Percentiles rank a stretch among this genome's conserved stretches.
Evolutionary conservation across 768 basidiomycete species (phyloP).

Genomic region (Termitomyces sp.): DNA sequence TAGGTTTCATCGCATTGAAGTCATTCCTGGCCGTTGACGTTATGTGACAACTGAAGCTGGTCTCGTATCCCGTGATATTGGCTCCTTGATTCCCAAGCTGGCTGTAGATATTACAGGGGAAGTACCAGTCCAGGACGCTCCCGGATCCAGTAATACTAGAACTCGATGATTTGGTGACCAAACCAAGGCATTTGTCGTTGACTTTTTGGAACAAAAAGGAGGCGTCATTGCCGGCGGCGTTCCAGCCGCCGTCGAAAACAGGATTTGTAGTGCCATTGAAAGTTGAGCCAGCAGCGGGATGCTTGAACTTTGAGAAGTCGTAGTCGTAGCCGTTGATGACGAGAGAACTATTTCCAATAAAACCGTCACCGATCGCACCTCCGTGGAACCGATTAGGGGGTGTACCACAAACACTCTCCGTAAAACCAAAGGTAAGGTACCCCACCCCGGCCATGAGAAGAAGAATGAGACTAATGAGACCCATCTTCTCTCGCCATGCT

Average conservation of each 20-base stretch:
- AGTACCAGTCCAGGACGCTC: conserved; percentile 82
- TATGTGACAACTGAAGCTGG: conserved; percentile 68
- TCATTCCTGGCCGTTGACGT: conserved; percentile 42
- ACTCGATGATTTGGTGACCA: conserved; percentile 67
- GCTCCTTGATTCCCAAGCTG: conserved; percentile 57
- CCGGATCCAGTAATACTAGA: conserved; percentile 67
- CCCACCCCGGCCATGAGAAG: conserved; percentile 90
- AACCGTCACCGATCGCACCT: conserved; percentile 64
- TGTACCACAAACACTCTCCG: conserved; percentile 85
- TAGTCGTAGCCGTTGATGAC: conserved; percentile 95
- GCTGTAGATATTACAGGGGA: conserved; percentile 90
- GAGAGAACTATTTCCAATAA: conserved; percentile 72
- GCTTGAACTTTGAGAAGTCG: conserved; percentile 82
- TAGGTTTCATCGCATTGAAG: conserved; percentile 43
- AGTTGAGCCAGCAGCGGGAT: conserved; percentile 57
- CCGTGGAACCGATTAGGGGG: conserved; percentile 81
- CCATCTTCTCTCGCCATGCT: conserved; percentile 99
- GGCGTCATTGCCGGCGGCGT: conserved; percentile 81
- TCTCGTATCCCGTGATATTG: conserved; percentile 68
- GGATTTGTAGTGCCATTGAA: conserved; percentile 87
- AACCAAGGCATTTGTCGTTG: conserved; percentile 72
- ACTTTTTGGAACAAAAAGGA: conserved; percentile 94
- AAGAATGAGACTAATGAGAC: conserved; percentile 75
- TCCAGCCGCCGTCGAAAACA: conserved; percentile 69
- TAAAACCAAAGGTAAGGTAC: conserved; percentile 98